A percentile compares a stretch with the other conserved stretches of the same genome.
phyloP scores from a whole-genome alignment of 805 yeast species.

The Nakazawaea sp. region DNA sequence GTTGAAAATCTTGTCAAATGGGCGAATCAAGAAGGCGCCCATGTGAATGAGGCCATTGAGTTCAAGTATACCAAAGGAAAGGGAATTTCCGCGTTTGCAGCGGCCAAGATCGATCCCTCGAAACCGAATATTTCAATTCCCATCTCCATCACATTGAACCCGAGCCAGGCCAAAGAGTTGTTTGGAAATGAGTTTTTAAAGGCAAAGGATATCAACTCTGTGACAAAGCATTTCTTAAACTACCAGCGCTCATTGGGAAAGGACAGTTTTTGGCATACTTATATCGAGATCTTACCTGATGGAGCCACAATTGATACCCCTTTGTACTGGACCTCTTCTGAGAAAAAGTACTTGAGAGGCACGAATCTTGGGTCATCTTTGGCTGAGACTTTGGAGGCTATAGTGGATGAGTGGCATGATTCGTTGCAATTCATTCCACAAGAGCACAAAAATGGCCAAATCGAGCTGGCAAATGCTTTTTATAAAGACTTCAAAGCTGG shows the following conservation, averaged over 20 bases:
- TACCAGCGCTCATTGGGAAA: conserved; percentile 11
- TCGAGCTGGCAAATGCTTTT: conserved; percentile 19
- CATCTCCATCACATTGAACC: conserved; percentile 1
- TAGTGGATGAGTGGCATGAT: conserved; percentile 56
- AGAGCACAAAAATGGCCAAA: conserved; percentile 9
- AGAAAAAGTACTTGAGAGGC: conserved; percentile 47
- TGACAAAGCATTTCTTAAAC: conserved; percentile 12
- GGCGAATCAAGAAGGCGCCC: conserved; percentile 32
- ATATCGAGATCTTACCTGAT: conserved; percentile 27
- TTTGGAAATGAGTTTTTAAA: not conserved
- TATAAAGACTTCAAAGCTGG: conserved; percentile 15
- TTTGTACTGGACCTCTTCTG: conserved; percentile 52
- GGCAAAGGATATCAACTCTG: conserved; percentile 5
- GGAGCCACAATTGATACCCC: conserved; percentile 50
- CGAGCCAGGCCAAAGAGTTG: conserved; percentile 6
- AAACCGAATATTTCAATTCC: conserved; percentile 10
- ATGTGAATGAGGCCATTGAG: conserved; percentile 25
- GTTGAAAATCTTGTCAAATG: too few species aligned
- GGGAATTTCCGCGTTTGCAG: conserved; percentile 28
- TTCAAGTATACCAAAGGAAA: conserved; percentile 23
- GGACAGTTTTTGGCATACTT: conserved; percentile 18
- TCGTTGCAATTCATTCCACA: conserved; percentile 17
- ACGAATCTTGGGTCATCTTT: conserved; percentile 63
- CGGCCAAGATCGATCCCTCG: conserved; percentile 6
- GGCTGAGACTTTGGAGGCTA: conserved; percentile 32